Percentiles rank a stretch among this genome's conserved stretches.
phyloP scores from a whole-genome alignment of 495 filamentous ascomycete genomes.

The Neurospora sp. region DNA sequence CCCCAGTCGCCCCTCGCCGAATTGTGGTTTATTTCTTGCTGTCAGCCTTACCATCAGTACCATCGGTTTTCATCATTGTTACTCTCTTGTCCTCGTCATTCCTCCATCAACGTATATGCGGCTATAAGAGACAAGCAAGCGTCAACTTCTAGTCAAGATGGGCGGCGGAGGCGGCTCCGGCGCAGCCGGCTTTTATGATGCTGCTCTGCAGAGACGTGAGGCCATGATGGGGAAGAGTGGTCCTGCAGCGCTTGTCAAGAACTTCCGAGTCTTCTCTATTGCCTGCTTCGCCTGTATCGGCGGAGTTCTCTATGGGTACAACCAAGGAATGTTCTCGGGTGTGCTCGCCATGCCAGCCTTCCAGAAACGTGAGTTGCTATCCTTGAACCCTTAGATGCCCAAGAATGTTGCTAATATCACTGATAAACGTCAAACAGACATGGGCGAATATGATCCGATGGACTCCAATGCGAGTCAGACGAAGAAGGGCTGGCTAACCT shows the following conservation, averaged over 20 bases:
- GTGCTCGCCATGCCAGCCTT: slow-evolving; percentile 55
- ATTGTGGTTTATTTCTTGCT: background rate
- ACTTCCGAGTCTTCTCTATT: slow-evolving; percentile 60
- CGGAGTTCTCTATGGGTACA: slow-evolving; percentile 56
- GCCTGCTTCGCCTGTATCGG: slow-evolving; percentile 71
- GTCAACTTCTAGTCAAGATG: slow-evolving; percentile 9
- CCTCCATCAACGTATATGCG: too few relatives aligned
- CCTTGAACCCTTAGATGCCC: background rate
- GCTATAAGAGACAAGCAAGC: background rate
- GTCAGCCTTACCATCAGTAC: background rate
- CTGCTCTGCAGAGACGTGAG: slow-evolving; percentile 54
- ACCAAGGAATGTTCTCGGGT: slow-evolving; percentile 73
- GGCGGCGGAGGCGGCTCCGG: slow-evolving; percentile 25
- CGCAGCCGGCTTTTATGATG: slow-evolving; percentile 43
- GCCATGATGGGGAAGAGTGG: slow-evolving; percentile 54
- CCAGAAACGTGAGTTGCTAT: slow-evolving; percentile 28
- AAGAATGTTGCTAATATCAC: slow-evolving; percentile 1
- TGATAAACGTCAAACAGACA: slow-evolving; percentile 38
- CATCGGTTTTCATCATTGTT: background rate
- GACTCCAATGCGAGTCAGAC: slow-evolving; percentile 43
- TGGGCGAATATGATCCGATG: slow-evolving; percentile 48
- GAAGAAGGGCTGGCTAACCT: slow-evolving; percentile 67
- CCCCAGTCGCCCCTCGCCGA: background rate
- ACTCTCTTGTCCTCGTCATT: background rate
- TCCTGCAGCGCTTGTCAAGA: slow-evolving; percentile 54